Base-by-base conservation (phyloP, 208 protist genomes). In the Crithidia expoeki region DNA sequence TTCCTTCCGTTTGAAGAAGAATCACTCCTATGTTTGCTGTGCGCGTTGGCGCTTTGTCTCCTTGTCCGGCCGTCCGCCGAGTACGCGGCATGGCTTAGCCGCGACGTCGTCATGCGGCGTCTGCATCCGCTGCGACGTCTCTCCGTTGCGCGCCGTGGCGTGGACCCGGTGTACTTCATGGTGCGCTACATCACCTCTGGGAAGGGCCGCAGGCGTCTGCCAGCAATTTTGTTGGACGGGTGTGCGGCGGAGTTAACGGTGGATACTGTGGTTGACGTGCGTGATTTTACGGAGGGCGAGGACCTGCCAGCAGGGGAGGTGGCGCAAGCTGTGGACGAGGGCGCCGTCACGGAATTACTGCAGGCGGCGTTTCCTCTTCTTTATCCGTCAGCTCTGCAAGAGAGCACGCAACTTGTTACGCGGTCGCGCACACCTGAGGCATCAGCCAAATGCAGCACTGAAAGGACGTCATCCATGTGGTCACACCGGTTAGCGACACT, bases 1-100 rank as follows among this genome's bases (percentile, higher is more conserved):
- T 38, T 47, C 56, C 63, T 49, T n/a, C 71, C 72, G 25, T 90
- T 83, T 58, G 83, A 74, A 9, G 88, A 93, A 28, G 84, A 87
- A 10, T 89, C 88, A 2, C 69, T 85, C 9, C 50, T 90, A 2
- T 50, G 72, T 0, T 66, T 93, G 49, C 62, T 93, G 12, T 85
- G 69, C 40, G 46, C 72, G 9, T 65, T 68, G 25, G 49, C 69
- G 19, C 36, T 92, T 9, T 74, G 68, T 38, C 62, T 84, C 14
- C 53, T 81, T 3, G 57, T 82, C 10, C 55, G 57, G 5, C 68
- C 84, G 1, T 58, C 65, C 14, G 62, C 74, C 7, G 79, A 83
- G 57, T 65, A 70, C 30, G 47, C 38, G 14, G 38, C 72, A 28
- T 84, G 79, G 75, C 63, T 80, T 6, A 23, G 68, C 19, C 46